A percentile compares a stretch with the other conserved stretches of the same genome.
Evolutionary conservation across 371 early-diverging fungal genomes (phyloP).

Genomic region (Nematocida minor): DNA sequence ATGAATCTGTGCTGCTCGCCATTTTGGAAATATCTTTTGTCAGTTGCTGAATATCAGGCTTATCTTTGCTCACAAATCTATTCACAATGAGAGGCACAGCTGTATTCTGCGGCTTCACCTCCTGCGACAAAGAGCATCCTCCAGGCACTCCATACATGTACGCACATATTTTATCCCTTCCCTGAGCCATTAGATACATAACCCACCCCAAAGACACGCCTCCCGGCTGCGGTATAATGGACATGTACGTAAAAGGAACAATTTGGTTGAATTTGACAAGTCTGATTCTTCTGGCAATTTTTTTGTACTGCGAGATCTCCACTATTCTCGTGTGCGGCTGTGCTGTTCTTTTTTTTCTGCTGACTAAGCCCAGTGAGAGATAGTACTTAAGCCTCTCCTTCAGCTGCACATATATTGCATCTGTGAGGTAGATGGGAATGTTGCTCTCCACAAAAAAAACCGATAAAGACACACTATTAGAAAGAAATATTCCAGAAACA

Average conservation of each 20-base stretch:
- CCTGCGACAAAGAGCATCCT: slow-evolving; percentile 11
- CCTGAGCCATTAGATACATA: slow-evolving; percentile 8
- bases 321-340: slow-evolving; percentile 3
- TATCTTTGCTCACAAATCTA: background rate
- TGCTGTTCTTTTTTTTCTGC: background rate
- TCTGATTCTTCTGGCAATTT: slow-evolving; percentile 35
- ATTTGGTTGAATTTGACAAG: slow-evolving; percentile 42
- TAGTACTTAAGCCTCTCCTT: slow-evolving; percentile 46
- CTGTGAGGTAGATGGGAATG: slow-evolving; percentile 55
- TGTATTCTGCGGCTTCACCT: background rate
- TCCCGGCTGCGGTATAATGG: slow-evolving; percentile 24
- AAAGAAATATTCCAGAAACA: slow-evolving; percentile 50
- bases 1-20: background rate
- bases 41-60: background rate
- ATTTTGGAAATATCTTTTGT: background rate
- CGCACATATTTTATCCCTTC: background rate
- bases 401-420: slow-evolving; percentile 58
- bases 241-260: slow-evolving; percentile 41
- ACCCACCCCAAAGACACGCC: slow-evolving; percentile 55
- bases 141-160: slow-evolving; percentile 30
- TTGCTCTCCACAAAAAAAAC: slow-evolving; percentile 54
- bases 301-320: slow-evolving; percentile 24
- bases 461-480: slow-evolving; percentile 52
- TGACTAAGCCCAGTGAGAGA: slow-evolving; percentile 23
- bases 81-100: slow-evolving; percentile 1